phyloP scores from a whole-genome alignment of 495 filamentous ascomycete species.

The Hypoxylon cercidicola region DNA sequence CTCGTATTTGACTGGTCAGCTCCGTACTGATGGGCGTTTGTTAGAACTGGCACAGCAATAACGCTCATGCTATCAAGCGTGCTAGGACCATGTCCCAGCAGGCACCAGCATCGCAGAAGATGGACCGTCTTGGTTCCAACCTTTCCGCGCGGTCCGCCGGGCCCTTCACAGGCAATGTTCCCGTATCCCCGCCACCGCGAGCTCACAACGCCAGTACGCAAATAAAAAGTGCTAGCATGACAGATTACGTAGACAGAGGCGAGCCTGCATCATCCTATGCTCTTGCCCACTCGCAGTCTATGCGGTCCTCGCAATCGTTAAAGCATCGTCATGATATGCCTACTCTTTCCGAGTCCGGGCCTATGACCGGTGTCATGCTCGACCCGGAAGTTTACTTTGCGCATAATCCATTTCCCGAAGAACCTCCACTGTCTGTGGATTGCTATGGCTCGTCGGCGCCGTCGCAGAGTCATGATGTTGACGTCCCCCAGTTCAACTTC shows the following conservation, averaged over 20 bases:
- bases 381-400: conserved; percentile 46
- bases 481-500: conserved; percentile 43
- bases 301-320: conserved; percentile 34
- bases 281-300: conserved; percentile 35
- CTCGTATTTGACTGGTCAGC: conserved; percentile 23
- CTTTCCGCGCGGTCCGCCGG: conserved; percentile 45
- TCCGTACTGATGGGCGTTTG: conserved; percentile 40
- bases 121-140: conserved; percentile 46
- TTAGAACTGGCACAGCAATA: conserved; percentile 39
- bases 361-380: conserved; percentile 35
- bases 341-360: conserved; percentile 32
- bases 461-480: conserved; percentile 38
- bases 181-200: conserved; percentile 40
- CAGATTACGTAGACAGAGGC: conserved; percentile 37
- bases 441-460: conserved; percentile 27
- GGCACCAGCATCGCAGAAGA: conserved; percentile 40
- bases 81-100: conserved; percentile 49
- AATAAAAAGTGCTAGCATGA: conserved; percentile 32
- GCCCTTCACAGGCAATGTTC: conserved; percentile 39
- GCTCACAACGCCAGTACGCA: conserved; percentile 29
- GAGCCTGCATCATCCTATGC: conserved; percentile 35
- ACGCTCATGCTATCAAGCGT: conserved; percentile 43
- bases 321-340: conserved; percentile 41
- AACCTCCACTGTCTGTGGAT: conserved; percentile 16
- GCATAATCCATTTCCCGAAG: conserved; percentile 32